Percentiles rank a stretch among this genome's conserved stretches.
Conservation (phyloP, 78 protist species). For the Bodo saltans region DNA sequence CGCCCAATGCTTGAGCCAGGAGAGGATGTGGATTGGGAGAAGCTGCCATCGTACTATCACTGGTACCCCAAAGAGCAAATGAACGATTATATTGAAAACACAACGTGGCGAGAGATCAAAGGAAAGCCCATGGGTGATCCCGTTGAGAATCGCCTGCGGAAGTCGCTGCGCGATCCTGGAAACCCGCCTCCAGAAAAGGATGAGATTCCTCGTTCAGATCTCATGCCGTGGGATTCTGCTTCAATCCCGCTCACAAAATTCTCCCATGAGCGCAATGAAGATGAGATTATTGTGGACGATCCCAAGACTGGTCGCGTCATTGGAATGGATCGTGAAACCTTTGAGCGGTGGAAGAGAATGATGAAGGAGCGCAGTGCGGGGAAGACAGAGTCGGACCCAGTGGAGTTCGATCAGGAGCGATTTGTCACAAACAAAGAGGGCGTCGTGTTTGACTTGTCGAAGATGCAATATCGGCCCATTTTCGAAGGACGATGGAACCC, state of each 20-base stretch:
- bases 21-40: background rate
- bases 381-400: background rate
- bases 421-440: background rate
- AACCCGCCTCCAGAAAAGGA: background rate
- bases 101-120: background rate
- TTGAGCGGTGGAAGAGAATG: background rate
- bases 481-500: background rate
- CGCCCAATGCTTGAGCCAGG: background rate
- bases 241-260: background rate
- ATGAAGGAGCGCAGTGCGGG: background rate
- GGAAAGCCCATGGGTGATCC: background rate
- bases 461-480: background rate
- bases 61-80: background rate
- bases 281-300: background rate
- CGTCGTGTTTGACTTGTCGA: background rate
- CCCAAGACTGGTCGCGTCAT: background rate
- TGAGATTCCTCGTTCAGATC: background rate
- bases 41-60: background rate
- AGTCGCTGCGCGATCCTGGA: background rate
- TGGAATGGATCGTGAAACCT: background rate
- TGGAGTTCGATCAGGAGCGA: background rate
- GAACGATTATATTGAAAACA: background rate
- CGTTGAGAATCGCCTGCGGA: background rate
- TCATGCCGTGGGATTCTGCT: background rate
- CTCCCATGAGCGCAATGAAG: background rate